phyloP scores from a whole-genome alignment of 768 basidiomycete species.

The Auriculariales sp. region DNA sequence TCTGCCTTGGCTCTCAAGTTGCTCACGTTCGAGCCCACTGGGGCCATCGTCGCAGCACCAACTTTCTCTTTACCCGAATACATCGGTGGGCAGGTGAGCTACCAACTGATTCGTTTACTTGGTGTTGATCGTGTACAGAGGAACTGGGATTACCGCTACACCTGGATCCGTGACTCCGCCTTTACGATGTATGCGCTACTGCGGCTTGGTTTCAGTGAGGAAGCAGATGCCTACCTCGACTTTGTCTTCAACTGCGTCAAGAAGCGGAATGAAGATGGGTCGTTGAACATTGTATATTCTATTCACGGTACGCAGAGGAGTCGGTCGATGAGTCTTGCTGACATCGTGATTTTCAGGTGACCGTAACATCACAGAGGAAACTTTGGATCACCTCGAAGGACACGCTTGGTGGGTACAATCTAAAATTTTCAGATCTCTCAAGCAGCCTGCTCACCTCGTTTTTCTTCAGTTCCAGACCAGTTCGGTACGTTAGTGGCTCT shows the following conservation, averaged over 20 bases:
- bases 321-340: no score
- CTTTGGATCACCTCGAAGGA: conserved; percentile 76
- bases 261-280: conserved; percentile 78
- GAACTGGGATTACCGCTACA: conserved; percentile 71
- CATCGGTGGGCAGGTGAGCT: conserved; percentile 76
- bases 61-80: conserved; percentile 90
- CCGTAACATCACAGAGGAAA: conserved; percentile 72
- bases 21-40: conserved; percentile 85
- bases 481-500: conserved; percentile 33
- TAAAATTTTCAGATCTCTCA: neutral
- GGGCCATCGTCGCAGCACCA: conserved; percentile 88
- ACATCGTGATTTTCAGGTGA: no score
- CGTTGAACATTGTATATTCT: conserved; percentile 71
- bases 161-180: conserved; percentile 91
- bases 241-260: conserved; percentile 77
- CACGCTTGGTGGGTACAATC: conserved; percentile 38
- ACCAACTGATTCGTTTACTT: no score
- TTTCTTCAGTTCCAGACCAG: conserved; percentile 49
- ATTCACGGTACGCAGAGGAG: no score
- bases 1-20: conserved; percentile 90
- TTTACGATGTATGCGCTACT: conserved; percentile 94
- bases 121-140: no score
- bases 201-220: conserved; percentile 84
- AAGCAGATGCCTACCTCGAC: conserved; percentile 79
- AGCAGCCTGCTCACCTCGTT: no score